phyloP scores from a whole-genome alignment of 225 moss, liverwort and hornwort genomes.

The Lunularia cruciata region DNA sequence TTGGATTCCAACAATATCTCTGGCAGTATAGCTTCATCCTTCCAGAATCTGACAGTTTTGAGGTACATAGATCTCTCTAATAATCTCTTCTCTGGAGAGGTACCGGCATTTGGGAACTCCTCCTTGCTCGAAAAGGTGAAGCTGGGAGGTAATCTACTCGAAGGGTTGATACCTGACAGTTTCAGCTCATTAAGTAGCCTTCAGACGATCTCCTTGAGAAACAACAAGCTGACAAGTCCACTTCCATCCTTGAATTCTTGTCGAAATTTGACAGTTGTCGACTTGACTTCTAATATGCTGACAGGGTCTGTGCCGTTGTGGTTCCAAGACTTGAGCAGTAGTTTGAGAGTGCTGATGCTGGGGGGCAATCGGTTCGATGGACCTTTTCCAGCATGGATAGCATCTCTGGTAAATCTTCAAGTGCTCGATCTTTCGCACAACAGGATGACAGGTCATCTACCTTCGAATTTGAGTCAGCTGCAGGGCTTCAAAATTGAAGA shows the following conservation, averaged over 20 bases:
- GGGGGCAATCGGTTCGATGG: neutral
- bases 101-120: neutral
- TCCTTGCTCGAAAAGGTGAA: neutral
- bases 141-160: neutral
- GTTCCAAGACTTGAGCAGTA: neutral
- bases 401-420: neutral
- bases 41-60: neutral
- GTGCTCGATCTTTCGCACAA: constrained; percentile 12
- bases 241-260: neutral
- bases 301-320: neutral
- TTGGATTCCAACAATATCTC: too few relatives aligned
- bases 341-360: neutral
- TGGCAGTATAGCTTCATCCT: neutral
- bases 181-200: neutral
- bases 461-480: neutral
- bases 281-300: neutral
- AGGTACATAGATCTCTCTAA: neutral
- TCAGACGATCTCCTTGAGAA: neutral
- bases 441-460: neutral
- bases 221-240: neutral
- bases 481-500: neutral
- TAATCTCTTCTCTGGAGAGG: neutral
- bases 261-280: neutral
- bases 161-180: neutral
- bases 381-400: neutral